Base-by-base conservation (phyloP, 306 rosid genomes). In the Ormosia semicastrata region DNA sequence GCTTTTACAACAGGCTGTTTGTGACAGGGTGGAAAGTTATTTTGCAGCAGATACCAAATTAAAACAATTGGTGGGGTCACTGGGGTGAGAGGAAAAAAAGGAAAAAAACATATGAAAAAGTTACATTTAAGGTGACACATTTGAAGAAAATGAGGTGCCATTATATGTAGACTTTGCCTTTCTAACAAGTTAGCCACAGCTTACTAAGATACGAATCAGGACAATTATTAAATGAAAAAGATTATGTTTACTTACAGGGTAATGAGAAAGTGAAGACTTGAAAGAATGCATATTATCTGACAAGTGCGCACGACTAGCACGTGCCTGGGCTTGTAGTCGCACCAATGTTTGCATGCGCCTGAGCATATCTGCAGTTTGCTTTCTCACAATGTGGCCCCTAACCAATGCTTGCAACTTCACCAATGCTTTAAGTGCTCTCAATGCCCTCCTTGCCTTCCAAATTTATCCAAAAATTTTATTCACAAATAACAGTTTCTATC, bases 371-470 rank as follows among this genome's bases (percentile, higher is more conserved):
- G 98, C 84, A 7, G 90, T 92, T 86, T 90, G 94, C 84, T 95
- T 95, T 78, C 99, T 92, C 85, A 93, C 99, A 43, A 93, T 92
- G 91, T 93, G 92, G 54, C 99, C 98, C 85, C 98, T 86, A 71
- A 91, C 98, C 90, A 95, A 81, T 69, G 99, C 97, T 87, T 95
- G 98, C 83, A 95, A 89, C 88, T 92, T 95, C 89, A 95, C 99
- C 75, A 95, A 76, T 72, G 98, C 89, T 86, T 92, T 95, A 0
- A 95, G 96, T 64, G 99, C 98, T 79, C 91, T 93, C 57, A 95
- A 78, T 6, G 99, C 99, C 78, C 99, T 89, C 90, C 92, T 92
- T 81, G 98, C 99, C 99, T 95, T 82, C 14, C 76, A 75, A 73
- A 59, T 63, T 65, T 68, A 71, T 63, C 71, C 84, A 62, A 75